Percentiles rank a stretch among this genome's conserved stretches.
Conservation (phyloP, 2,329 filamentous ascomycete genomes). For the Phaeosphaeria sp. region DNA sequence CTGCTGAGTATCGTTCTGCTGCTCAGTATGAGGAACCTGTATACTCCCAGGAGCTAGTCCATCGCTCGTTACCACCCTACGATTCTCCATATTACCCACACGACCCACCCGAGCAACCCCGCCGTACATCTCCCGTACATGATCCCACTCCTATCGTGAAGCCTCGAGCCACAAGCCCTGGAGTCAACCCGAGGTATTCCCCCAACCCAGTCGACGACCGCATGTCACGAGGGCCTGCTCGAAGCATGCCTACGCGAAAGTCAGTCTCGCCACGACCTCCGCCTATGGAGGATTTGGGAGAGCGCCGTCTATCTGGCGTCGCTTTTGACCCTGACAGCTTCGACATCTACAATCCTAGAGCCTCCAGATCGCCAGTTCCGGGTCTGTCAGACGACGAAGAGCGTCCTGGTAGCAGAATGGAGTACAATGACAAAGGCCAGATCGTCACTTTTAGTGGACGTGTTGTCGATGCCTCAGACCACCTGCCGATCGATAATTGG, state of each 20-base stretch:
- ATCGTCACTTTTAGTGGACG: conserved; percentile 78
- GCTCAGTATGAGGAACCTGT: conserved; percentile 40
- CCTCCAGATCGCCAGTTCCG: conserved; percentile 34
- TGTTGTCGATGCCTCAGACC: conserved; percentile 81
- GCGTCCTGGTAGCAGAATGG: conserved; percentile 48
- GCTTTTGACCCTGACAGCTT: conserved; percentile 81
- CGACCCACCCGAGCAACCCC: conserved; percentile 46
- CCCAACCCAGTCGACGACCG: conserved; percentile 41
- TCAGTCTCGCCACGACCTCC: conserved; percentile 74
- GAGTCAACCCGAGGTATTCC: conserved; percentile 22
- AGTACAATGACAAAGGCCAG: conserved; percentile 64
- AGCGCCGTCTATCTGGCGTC: conserved; percentile 64
- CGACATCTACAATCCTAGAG: conserved; percentile 70
- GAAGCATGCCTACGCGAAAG: conserved; percentile 65
- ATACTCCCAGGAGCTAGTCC: conserved; percentile 36
- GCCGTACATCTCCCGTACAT: conserved; percentile 40
- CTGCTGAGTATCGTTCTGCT: conserved; percentile 40
- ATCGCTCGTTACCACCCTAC: conserved; percentile 28
- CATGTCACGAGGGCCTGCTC: conserved; percentile 50
- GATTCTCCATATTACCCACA: conserved; percentile 54
- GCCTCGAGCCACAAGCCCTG: conserved; percentile 46
- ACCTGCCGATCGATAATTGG: conserved; percentile 78
- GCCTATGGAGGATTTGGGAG: conserved; percentile 48
- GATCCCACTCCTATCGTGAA: conserved; percentile 51
- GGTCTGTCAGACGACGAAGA: conserved; percentile 31